A percentile compares a stretch with the other conserved stretches of the same genome.
These are phyloP conservation scores for Candida sanyaensis DNA, from an alignment of 1,139 yeast species.

Conservation along the genomic window DNA sequence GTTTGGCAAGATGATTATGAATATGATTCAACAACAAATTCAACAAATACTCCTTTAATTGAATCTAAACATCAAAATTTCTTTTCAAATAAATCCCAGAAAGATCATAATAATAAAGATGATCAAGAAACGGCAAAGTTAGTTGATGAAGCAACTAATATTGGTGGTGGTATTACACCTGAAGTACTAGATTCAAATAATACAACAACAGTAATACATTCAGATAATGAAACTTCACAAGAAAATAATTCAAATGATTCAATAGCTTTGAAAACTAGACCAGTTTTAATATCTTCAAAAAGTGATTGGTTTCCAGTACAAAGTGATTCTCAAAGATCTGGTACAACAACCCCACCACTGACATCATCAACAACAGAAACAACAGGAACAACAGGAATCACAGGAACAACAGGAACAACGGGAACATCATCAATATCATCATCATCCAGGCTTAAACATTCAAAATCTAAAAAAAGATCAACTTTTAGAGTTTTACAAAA, in stretches of 20 bases:
- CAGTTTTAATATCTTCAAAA: constrained; percentile 52
- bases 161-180: neutral
- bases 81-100: neutral
- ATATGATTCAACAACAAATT: constrained; percentile 13
- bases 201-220: neutral
- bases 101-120: constrained; percentile 4
- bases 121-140: neutral
- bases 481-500: constrained; percentile 27
- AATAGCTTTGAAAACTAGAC: constrained; percentile 14
- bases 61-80: neutral
- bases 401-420: too few species aligned
- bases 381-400: too few species aligned
- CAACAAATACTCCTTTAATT: constrained; percentile 11
- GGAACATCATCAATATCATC: neutral
- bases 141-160: neutral
- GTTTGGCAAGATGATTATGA: constrained; percentile 40
- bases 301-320: constrained; percentile 72
- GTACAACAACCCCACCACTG: too few species aligned
- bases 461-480: constrained; percentile 11
- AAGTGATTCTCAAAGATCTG: constrained; percentile 10
- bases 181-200: neutral
- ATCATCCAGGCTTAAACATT: neutral
- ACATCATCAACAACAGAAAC: too few species aligned
- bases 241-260: neutral
- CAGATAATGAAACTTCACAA: neutral